A percentile compares a stretch with the other conserved stretches of the same genome.
These are phyloP conservation scores for Sungouiozyma intestinalis DNA, from an alignment of 805 yeast species.

Conservation along the genomic window DNA sequence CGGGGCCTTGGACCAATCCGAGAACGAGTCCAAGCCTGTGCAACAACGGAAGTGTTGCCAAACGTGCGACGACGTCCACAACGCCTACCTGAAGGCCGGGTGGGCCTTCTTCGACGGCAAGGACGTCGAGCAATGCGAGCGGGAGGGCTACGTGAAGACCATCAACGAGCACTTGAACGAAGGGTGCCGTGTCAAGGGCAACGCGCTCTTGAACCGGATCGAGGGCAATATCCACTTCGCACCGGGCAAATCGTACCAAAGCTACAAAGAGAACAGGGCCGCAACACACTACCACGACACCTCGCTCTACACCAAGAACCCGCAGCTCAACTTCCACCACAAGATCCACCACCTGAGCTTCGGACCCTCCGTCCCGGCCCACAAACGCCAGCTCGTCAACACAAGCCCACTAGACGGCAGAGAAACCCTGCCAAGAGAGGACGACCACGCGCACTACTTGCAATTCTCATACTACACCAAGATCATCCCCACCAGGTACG, in stretches of 20 bases:
- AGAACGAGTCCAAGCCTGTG: constrained; percentile 30
- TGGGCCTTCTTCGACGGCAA: constrained; percentile 92
- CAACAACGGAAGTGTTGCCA: constrained; percentile 62
- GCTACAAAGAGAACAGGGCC: constrained; percentile 5
- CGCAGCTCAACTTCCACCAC: constrained; percentile 68
- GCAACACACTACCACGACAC: constrained; percentile 75
- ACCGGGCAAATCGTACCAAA: constrained; percentile 72
- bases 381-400: constrained; percentile 10
- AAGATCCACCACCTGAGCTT: constrained; percentile 71
- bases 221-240: constrained; percentile 92
- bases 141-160: constrained; percentile 68
- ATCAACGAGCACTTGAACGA: constrained; percentile 53
- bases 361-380: constrained; percentile 34
- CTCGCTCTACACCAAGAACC: constrained; percentile 52
- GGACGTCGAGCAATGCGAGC: constrained; percentile 82
- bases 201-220: constrained; percentile 69
- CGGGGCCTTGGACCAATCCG: constrained; percentile 60
- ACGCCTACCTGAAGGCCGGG: constrained; percentile 62
- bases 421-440: constrained; percentile 15
- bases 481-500: constrained; percentile 84
- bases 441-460: constrained; percentile 42
- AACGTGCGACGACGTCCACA: constrained; percentile 68
- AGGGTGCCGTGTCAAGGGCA: constrained; percentile 84
- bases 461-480: constrained; percentile 71
- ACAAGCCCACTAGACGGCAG: constrained; percentile 62